These are phyloP conservation scores for Salinomyces thailandicus DNA, from an alignment of 2,329 filamentous ascomycete species.

Conservation along the genomic window DNA sequence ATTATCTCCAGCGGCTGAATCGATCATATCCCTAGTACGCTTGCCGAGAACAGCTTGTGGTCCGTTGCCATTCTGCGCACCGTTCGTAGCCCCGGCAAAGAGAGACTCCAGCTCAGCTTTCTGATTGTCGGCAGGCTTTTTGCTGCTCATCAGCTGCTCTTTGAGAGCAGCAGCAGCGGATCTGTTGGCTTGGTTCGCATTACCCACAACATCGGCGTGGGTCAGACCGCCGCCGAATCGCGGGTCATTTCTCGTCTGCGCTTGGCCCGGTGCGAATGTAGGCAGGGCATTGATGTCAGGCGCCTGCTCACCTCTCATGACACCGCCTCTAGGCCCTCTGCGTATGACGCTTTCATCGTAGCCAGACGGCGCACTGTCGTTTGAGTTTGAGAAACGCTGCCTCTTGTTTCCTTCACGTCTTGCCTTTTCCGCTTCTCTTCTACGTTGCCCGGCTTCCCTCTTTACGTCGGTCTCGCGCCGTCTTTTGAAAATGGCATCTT, in stretches of 20 bases:
- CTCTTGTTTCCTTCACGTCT: conserved; percentile 35
- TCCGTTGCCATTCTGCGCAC: conserved; percentile 26
- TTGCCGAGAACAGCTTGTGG: conserved; percentile 53
- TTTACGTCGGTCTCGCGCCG: conserved; percentile 79
- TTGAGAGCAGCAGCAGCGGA: conserved; percentile 85
- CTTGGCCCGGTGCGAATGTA: conserved; percentile 47
- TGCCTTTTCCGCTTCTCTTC: conserved; percentile 62
- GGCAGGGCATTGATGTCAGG: conserved; percentile 38
- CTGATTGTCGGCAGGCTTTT: conserved; percentile 22
- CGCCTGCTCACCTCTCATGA: conserved; percentile 22
- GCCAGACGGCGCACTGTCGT: conserved; percentile 19
- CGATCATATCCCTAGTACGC: conserved; percentile 63
- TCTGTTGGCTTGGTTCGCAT: conserved; percentile 77
- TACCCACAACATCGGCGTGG: conserved; percentile 70
- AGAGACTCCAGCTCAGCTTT: conserved; percentile 22
- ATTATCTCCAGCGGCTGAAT: conserved; percentile 36
- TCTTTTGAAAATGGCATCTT: conserved; percentile 84
- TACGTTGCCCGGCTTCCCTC: conserved; percentile 66
- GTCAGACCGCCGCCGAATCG: conserved; percentile 49
- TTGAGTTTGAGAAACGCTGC: conserved; percentile 18
- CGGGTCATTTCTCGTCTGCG: conserved; percentile 41
- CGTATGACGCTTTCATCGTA: conserved; percentile 24
- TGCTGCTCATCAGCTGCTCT: conserved; percentile 55
- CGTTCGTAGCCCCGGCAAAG: conserved; percentile 17
- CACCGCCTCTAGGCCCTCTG: conserved; percentile 24